Evolutionary conservation across 192 early-diverging fungal species (phyloP).

Genomic region (Coemansia sp.): DNA sequence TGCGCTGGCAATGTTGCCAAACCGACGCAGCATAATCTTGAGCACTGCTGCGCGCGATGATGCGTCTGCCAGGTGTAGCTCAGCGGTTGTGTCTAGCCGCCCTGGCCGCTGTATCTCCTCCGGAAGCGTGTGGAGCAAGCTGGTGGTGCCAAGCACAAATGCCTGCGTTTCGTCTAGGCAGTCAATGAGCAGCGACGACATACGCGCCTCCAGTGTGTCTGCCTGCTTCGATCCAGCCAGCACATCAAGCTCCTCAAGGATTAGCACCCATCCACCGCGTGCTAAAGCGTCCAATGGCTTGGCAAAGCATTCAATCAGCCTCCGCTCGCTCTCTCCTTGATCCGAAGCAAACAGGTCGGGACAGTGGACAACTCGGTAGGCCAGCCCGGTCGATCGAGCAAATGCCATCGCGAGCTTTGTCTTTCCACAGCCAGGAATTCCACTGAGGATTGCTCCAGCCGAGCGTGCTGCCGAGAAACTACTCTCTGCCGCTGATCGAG

Average conservation of each 20-base stretch:
- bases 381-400: conserved; percentile 15
- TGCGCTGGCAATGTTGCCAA: conserved; percentile 11
- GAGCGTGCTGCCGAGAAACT: conserved; percentile 2
- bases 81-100: conserved; percentile 20
- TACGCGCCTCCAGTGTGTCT: conserved; percentile 38
- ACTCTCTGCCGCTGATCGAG: background rate
- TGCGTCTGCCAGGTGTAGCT: conserved; percentile 28
- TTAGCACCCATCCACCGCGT: conserved; percentile 15
- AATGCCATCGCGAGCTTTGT: conserved; percentile 33
- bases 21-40: conserved; percentile 36
- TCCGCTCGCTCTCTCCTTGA: conserved; percentile 40
- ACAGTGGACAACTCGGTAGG: conserved; percentile 28
- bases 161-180: conserved; percentile 23
- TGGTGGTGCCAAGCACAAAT: conserved; percentile 45
- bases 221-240: conserved; percentile 24
- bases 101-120: conserved; percentile 35
- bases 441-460: conserved; percentile 36
- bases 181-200: conserved; percentile 34
- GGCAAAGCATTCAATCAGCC: conserved; percentile 23
- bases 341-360: conserved; percentile 43
- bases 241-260: conserved; percentile 48
- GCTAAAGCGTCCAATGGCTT: background rate
- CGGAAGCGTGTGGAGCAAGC: conserved; percentile 16
- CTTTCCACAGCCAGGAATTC: conserved; percentile 45
- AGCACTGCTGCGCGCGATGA: conserved; percentile 28